Evolutionary conservation across 2,329 filamentous ascomycete genomes (phyloP), one percentile per base, ranked within the genome.

Genomic region (Hysterium pulicare): DNA sequence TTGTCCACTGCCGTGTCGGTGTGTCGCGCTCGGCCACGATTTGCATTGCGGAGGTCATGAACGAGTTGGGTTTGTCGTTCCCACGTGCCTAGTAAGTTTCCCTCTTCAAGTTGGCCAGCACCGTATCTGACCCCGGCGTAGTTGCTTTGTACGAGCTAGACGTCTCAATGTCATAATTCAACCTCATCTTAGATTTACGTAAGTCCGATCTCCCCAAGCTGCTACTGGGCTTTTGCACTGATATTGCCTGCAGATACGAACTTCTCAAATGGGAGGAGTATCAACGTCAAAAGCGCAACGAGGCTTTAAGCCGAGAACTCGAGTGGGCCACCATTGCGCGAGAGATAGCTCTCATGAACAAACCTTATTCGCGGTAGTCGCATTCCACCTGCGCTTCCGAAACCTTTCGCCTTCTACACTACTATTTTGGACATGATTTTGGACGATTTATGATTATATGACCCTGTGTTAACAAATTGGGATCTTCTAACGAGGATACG

Each of bases 41-140:
- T 48, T 97, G 93, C 64, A 98, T 98, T 58, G 93, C 93, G n/a
- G 90, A 97, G 67, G 89, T 97, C 26, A 98, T 98, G 93, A 83
- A 84, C 26, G 76, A 84, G 20, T 69, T 89, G 55, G 76, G 81
- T 17, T 71, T 96, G 51, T 93, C 89, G 0, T 91, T 97, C 56
- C 90, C 93, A 10, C 80, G 87, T 42, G 93, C 93, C 45, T 98
- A 98, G 76, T 81, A 68, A 64, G 77, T 73, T 40, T 9, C 8
- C 19, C 6, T 15, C n/a, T 32, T 16, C 5, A n/a, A 19, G 22
- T 31, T n/a, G 15, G 26, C 19, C 36, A 22, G 8, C 30, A 42
- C 19, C 17, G 23, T 11, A 42, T 26, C 50, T 62, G 35, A 59
- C 7, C 20, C 9, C 28, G 28, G 13, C 16, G 21, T 32, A 79